Percentiles rank a stretch among this genome's conserved stretches.
phyloP scores from a whole-genome alignment of 2,329 filamentous ascomycete genomes.

The Cryphonectria parasitica region DNA sequence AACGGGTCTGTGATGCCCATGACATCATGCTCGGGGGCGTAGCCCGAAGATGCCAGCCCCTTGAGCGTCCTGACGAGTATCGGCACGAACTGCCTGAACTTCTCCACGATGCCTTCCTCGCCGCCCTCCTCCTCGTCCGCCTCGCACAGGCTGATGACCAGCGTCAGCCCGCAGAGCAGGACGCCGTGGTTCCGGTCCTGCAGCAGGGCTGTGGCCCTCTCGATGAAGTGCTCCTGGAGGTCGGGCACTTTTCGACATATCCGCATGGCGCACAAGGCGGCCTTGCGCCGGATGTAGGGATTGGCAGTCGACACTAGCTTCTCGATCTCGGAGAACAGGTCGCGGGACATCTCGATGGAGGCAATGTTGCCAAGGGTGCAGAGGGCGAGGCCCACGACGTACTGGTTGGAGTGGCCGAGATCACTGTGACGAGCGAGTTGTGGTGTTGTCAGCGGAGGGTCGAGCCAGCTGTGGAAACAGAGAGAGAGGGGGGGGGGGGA shows the following conservation, averaged over 20 bases:
- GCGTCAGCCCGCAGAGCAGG: constrained; percentile 84
- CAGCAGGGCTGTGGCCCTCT: constrained; percentile 86
- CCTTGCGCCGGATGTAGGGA: constrained; percentile 97
- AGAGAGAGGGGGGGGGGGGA: background rate
- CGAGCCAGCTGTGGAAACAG: background rate
- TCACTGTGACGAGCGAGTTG: constrained; percentile 61
- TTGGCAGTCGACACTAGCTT: constrained; percentile 89
- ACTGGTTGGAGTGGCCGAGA: constrained; percentile 95
- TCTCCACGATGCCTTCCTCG: constrained; percentile 87
- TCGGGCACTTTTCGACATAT: constrained; percentile 98
- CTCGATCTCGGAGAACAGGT: constrained; percentile 95
- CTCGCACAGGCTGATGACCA: constrained; percentile 91
- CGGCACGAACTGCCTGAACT: constrained; percentile 85
- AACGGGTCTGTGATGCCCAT: constrained; percentile 98
- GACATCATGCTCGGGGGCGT: constrained; percentile 96
- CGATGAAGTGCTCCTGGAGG: constrained; percentile 93
- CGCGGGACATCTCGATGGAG: constrained; percentile 96
- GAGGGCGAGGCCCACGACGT: constrained; percentile 93
- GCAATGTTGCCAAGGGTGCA: constrained; percentile 98
- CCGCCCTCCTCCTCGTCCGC: constrained; percentile 82
- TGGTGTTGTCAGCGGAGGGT: constrained; percentile 39
- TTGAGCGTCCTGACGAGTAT: constrained; percentile 89
- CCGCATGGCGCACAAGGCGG: constrained; percentile 97
- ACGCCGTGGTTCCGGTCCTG: constrained; percentile 97
- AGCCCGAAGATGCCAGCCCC: constrained; percentile 89